Evolutionary conservation across 768 basidiomycete species (phyloP).

Genomic region (Naganishia vaughanmartiniae): DNA sequence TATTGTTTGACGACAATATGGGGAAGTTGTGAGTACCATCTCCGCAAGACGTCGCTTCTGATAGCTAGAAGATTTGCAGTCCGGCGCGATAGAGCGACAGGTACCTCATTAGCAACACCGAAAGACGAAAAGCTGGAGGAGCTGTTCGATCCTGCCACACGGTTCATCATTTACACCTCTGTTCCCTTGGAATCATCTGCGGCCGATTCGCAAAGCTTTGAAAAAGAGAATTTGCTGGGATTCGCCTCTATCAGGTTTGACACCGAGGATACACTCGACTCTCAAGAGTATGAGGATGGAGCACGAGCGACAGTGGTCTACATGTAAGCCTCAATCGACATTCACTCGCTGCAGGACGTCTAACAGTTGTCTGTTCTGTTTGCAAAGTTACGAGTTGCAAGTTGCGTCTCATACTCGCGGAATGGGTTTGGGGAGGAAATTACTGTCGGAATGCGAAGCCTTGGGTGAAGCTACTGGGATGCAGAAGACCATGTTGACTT

Average conservation of each 20-base stretch:
- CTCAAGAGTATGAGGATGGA: slow-evolving; percentile 17
- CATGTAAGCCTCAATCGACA: neutral
- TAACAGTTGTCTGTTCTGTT: neutral
- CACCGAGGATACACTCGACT: slow-evolving; percentile 17
- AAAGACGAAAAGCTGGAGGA: slow-evolving; percentile 12
- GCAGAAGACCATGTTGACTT: slow-evolving; percentile 19
- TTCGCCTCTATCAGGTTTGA: slow-evolving; percentile 20
- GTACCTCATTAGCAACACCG: slow-evolving; percentile 9
- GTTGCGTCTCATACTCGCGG: slow-evolving; percentile 2
- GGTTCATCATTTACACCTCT: neutral
- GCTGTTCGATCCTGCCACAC: slow-evolving; percentile 7
- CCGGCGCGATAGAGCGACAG: neutral
- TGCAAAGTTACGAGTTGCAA: slow-evolving; percentile 12
- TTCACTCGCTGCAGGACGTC: neutral
- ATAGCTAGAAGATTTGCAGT: neutral
- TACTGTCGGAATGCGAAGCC: slow-evolving; percentile 12
- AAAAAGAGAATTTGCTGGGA: neutral
- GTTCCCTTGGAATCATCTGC: neutral
- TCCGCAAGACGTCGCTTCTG: neutral
- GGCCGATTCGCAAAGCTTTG: neutral
- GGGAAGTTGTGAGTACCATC: neutral
- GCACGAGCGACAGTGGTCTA: slow-evolving; percentile 3
- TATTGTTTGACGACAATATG: slow-evolving; percentile 8
- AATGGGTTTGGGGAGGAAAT: neutral
- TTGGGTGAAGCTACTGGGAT: slow-evolving; percentile 4